phyloP scores from a whole-genome alignment of 2,329 filamentous ascomycete genomes.

The Pseudogymnoascus verrucosus region DNA sequence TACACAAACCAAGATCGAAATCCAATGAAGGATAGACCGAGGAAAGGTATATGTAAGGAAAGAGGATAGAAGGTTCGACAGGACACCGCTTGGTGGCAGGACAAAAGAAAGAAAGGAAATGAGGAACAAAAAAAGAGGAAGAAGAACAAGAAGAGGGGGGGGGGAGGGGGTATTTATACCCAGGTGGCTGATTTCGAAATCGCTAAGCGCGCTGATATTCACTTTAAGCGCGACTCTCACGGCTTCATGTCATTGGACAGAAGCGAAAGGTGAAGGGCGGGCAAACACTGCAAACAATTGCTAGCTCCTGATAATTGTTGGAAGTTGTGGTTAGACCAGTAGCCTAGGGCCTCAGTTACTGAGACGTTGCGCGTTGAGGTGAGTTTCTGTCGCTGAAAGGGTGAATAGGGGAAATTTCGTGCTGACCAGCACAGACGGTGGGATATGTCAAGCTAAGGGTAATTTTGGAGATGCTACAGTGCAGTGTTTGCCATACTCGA shows the following conservation, averaged over 20 bases:
- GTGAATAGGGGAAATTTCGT: neutral
- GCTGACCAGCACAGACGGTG: neutral
- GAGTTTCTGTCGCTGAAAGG: neutral
- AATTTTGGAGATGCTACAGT: neutral
- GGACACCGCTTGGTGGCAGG: neutral
- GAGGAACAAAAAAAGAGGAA: neutral
- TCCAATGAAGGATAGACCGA: neutral
- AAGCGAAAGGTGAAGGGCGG: neutral
- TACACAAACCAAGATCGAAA: neutral
- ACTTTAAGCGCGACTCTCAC: neutral
- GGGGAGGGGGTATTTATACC: neutral
- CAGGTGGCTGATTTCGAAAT: neutral
- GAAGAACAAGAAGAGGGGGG: neutral
- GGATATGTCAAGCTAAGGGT: neutral
- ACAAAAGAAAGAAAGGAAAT: neutral
- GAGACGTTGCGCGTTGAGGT: neutral
- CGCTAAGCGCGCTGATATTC: neutral
- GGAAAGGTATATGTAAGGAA: neutral
- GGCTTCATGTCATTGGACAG: neutral
- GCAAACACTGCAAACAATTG: conserved; percentile 1
- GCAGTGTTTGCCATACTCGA: neutral
- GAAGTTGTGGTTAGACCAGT: neutral
- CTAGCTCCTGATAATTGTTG: neutral
- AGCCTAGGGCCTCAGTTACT: neutral
- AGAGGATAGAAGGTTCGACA: neutral